phyloP scores from a whole-genome alignment of 192 early-diverging fungal species.

The Umbelopsis ramanniana region DNA sequence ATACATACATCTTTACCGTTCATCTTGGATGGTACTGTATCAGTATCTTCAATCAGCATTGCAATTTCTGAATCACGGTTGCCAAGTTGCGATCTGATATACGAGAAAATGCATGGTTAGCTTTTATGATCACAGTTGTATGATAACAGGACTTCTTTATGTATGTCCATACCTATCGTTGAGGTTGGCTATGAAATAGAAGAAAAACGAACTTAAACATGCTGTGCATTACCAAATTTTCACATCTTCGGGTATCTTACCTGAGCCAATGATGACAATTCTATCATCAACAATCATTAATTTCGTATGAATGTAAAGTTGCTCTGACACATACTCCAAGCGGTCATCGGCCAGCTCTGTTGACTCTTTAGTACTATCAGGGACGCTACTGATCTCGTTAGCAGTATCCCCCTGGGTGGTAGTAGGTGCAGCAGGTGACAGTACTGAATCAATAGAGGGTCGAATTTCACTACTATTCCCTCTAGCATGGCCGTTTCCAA shows the following conservation, averaged over 20 bases:
- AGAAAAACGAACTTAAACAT: background rate
- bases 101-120: slow-evolving; percentile 60
- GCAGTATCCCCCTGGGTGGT: background rate
- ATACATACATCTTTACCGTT: slow-evolving; percentile 59
- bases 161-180: slow-evolving; percentile 64
- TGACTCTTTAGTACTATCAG: background rate
- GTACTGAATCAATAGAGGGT: background rate
- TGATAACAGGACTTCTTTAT: slow-evolving; percentile 20
- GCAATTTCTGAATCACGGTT: slow-evolving; percentile 90
- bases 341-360: slow-evolving; percentile 22
- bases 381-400: slow-evolving; percentile 12
- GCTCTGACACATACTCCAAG: slow-evolving; percentile 71
- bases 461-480: background rate
- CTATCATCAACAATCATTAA: slow-evolving; percentile 89
- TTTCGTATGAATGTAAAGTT: slow-evolving; percentile 88
- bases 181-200: slow-evolving; percentile 38
- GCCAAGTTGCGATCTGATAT: slow-evolving; percentile 76
- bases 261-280: slow-evolving; percentile 79
- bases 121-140: slow-evolving; percentile 59
- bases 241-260: slow-evolving; percentile 11
- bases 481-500: background rate
- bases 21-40: slow-evolving; percentile 70
- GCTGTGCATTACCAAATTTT: background rate
- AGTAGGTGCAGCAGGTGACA: background rate
- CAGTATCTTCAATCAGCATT: slow-evolving; percentile 80